Conservation (phyloP, 257 asterid genomes). For the Gentiana straminea region DNA sequence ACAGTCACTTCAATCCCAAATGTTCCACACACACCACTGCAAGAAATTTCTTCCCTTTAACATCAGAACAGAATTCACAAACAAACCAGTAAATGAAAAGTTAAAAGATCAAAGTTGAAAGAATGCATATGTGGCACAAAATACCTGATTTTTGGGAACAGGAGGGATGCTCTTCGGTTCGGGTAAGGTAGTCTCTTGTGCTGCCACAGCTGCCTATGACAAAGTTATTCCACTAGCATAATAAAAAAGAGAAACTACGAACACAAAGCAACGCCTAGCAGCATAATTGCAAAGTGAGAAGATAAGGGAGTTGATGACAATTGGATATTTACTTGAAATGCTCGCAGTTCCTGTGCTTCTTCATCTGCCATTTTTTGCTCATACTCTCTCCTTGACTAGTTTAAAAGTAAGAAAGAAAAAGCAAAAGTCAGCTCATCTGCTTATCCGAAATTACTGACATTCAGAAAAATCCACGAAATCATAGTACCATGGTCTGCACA, state of each 20-base stretch:
- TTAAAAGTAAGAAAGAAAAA: conserved; percentile 21
- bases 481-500: not conserved
- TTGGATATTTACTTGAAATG: conserved; percentile 60
- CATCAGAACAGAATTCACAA: no score
- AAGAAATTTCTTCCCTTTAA: no score
- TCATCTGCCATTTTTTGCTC: conserved; percentile 79
- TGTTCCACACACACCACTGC: no score
- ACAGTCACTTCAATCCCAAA: no score
- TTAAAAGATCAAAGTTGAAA: no score
- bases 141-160: conserved; percentile 48
- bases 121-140: not conserved
- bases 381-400: conserved; percentile 64
- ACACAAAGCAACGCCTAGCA: not conserved
- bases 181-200: conserved; percentile 38
- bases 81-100: no score
- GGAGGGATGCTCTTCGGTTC: conserved; percentile 44
- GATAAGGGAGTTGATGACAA: not conserved
- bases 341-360: conserved; percentile 60
- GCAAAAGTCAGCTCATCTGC: conserved; percentile 10
- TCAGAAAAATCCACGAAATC: not conserved
- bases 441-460: not conserved
- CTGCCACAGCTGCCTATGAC: conserved; percentile 80
- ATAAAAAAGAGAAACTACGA: not conserved
- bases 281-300: not conserved
- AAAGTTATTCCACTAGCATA: not conserved